Conservation (phyloP, 2,329 filamentous ascomycete species). For the Penicillium sp. region DNA sequence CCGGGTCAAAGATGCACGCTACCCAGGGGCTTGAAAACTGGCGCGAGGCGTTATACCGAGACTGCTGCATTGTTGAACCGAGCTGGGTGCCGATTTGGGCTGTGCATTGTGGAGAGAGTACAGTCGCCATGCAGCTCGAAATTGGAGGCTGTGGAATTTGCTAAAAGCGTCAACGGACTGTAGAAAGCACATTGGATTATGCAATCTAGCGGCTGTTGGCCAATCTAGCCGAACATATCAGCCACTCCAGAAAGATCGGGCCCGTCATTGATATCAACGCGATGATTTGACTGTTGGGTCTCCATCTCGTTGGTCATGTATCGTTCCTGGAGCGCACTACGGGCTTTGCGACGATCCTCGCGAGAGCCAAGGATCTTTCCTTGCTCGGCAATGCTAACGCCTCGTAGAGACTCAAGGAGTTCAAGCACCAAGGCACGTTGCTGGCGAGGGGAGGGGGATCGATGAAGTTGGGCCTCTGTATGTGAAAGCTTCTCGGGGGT, state of each 20-base stretch:
- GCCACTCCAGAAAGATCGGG: slow-evolving; percentile 55
- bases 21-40: background rate
- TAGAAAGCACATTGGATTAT: background rate
- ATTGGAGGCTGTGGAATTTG: background rate
- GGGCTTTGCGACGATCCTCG: slow-evolving; percentile 44
- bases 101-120: background rate
- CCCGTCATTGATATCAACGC: slow-evolving; percentile 47
- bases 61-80: background rate
- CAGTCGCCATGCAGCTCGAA: background rate
- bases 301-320: slow-evolving; percentile 49
- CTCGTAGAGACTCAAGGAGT: slow-evolving; percentile 80
- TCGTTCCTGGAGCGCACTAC: slow-evolving; percentile 43
- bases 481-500: slow-evolving; percentile 66
- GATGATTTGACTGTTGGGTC: slow-evolving; percentile 40
- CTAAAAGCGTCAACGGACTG: background rate
- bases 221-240: slow-evolving; percentile 52
- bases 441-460: slow-evolving; percentile 64
- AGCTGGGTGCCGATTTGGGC: background rate
- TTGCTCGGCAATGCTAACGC: slow-evolving; percentile 89
- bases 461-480: slow-evolving; percentile 60
- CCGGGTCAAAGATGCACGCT: background rate
- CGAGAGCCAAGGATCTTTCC: slow-evolving; percentile 67
- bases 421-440: slow-evolving; percentile 82
- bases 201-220: background rate
- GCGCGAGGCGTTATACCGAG: background rate